Evolutionary conservation across 441 rosid species (phyloP).

Genomic region (Arabidopsis lyrata): DNA sequence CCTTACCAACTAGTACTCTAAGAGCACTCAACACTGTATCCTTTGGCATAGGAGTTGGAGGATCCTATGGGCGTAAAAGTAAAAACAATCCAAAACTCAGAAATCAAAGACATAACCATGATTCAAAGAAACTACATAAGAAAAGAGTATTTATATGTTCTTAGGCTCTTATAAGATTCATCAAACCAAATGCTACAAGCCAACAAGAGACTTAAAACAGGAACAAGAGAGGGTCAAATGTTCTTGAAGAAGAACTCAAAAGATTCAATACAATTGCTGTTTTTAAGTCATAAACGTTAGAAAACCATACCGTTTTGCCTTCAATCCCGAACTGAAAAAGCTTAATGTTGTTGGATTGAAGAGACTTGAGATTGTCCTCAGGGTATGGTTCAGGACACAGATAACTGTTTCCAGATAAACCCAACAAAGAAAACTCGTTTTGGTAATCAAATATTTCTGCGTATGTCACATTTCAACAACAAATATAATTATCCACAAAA

Average conservation of each 20-base stretch:
- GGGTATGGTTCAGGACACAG: constrained; percentile 92
- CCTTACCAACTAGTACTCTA: constrained; percentile 76
- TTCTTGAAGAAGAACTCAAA: neutral
- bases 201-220: too few species aligned
- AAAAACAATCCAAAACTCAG: constrained; percentile 42
- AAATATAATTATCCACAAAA: neutral
- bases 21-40: constrained; percentile 72
- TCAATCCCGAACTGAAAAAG: constrained; percentile 88
- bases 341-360: constrained; percentile 58
- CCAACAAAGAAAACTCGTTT: constrained; percentile 17
- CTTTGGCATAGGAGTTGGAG: constrained; percentile 62
- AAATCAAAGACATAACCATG: constrained; percentile 8
- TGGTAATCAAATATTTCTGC: constrained; percentile 25
- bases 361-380: constrained; percentile 69
- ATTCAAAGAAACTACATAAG: too few species aligned
- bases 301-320: constrained; percentile 74
- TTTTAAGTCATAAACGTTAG: neutral
- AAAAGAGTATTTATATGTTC: too few species aligned
- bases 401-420: constrained; percentile 65
- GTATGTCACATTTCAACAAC: constrained; percentile 12
- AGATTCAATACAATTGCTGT: neutral
- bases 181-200: neutral
- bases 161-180: neutral
- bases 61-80: constrained; percentile 54
- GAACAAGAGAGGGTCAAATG: neutral